Evolutionary conservation across 2,329 filamentous ascomycete genomes (phyloP), one percentile per base, ranked within the genome.

Genomic region (Fusarium sp.): DNA sequence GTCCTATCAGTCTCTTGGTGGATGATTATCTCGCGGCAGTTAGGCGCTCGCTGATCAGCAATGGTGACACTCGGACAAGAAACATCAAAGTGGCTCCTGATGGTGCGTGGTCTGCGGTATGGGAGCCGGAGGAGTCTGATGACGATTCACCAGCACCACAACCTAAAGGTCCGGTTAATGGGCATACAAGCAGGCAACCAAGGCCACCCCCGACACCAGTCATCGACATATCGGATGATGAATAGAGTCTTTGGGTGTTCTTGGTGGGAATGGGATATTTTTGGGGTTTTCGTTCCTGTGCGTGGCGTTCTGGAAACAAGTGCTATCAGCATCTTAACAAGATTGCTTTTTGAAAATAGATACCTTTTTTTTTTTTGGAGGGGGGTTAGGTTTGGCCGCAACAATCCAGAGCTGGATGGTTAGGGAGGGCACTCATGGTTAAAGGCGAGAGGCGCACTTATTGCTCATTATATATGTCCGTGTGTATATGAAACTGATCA

Each of bases 21-120:
- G 95, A 98, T 78, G 89, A 89, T 4, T 98, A 95, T 79, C 85
- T 98, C 50, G 79, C 86, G 18, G 82, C 88, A 0, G 90, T 98
- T 1, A 87, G 90, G 20, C 77, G 81, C 3, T 80, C 87, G 53
- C 84, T 97, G 13, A 36, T 78, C 9, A 61, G 66, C 17, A 61
- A 63, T 11, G 74, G 77, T 4, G 71, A 75, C 15, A 56, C 44
- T 3, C 60, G 69, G n/a, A 77, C 77, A n/a, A 83, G 77, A 72
- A 77, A 64, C 18, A 81, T 85, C 45, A 72, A 60, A 2, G 76
- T 82, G 9, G 55, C 58, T 15, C 70, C 73, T 4, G 72, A 83
- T 47, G 84, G 83, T 11, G 69, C 60, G 14, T 85, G 83, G 83
- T 74, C 51, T 50, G 67, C 79, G 9, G 75, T 83, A 22, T 61